Evolutionary conservation across 495 filamentous ascomycete genomes (phyloP).

Genomic region (Trichoderma orchidacearum): DNA sequence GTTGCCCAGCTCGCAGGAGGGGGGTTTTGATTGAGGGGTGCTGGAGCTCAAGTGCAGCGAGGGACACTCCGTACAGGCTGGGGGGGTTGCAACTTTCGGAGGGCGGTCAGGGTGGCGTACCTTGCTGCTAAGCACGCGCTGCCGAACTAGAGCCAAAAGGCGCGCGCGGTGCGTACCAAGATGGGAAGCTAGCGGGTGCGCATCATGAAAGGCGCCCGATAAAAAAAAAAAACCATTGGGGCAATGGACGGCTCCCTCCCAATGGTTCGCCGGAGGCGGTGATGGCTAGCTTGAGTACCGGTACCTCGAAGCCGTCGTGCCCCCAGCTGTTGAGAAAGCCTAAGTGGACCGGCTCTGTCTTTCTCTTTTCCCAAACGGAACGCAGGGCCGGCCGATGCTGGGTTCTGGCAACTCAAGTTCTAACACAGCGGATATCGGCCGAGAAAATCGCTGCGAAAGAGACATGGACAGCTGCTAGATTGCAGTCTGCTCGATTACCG

Average conservation of each 20-base stretch:
- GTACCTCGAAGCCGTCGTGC: not conserved
- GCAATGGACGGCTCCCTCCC: not conserved
- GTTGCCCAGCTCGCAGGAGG: not conserved
- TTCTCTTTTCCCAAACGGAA: not conserved
- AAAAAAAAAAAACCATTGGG: not conserved
- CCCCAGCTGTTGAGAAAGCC: conserved; percentile 1
- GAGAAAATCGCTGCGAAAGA: no score
- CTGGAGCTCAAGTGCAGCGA: not conserved
- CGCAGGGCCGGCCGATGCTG: not conserved
- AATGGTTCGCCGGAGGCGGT: not conserved
- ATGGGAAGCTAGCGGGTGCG: not conserved
- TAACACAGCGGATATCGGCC: not conserved
- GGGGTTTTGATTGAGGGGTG: conserved; percentile 1
- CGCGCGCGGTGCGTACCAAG: not conserved
- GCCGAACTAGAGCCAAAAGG: not conserved
- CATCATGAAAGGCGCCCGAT: no score
- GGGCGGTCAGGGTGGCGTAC: not conserved
- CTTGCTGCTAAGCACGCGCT: not conserved
- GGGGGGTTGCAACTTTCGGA: not conserved
- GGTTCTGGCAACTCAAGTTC: not conserved
- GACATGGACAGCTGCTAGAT: no score
- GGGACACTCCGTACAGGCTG: not conserved
- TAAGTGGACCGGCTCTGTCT: conserved; percentile 1
- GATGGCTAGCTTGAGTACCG: not conserved
- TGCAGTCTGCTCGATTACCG: no score